A percentile compares a stretch with the other conserved stretches of the same genome.
Conservation (phyloP, 192 early-diverging fungal genomes). For the Cladochytrium replicatum region DNA sequence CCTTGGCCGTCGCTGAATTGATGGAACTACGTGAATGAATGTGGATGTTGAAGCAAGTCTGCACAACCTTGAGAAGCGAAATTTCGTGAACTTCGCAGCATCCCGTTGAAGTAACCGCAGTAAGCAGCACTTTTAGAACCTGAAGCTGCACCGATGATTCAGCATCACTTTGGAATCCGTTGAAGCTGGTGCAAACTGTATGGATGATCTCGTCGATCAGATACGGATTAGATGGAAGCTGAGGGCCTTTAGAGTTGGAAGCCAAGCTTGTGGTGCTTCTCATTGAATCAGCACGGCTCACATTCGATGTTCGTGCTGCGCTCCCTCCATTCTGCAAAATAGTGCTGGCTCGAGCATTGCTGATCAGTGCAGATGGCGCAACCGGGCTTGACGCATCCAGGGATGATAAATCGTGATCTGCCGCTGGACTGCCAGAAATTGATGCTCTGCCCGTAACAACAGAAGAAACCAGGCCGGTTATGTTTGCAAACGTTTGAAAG, state of each 20-base stretch:
- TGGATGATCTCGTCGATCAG: conserved; percentile 54
- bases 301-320: neutral
- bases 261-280: neutral
- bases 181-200: conserved; percentile 33
- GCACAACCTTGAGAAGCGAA: conserved; percentile 36
- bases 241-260: conserved; percentile 3
- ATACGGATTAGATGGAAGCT: conserved; percentile 9
- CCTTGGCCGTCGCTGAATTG: conserved; percentile 44
- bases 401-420: conserved; percentile 1
- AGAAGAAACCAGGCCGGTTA: neutral
- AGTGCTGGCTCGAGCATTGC: neutral
- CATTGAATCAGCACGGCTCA: neutral
- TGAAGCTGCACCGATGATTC: conserved; percentile 47
- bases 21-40: conserved; percentile 20
- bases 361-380: conserved; percentile 1
- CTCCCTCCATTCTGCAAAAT: neutral
- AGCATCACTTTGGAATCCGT: conserved; percentile 23
- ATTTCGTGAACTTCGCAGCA: conserved; percentile 39
- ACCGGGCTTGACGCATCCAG: conserved; percentile 1
- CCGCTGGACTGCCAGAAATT: conserved; percentile 5
- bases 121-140: conserved; percentile 46
- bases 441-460: too few relatives aligned
- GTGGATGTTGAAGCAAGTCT: conserved; percentile 45
- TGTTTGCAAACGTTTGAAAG: neutral
- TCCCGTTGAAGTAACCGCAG: conserved; percentile 37